Conservation (phyloP, 176 grass and related monocot genomes). For the Aegilops bicornis region DNA sequence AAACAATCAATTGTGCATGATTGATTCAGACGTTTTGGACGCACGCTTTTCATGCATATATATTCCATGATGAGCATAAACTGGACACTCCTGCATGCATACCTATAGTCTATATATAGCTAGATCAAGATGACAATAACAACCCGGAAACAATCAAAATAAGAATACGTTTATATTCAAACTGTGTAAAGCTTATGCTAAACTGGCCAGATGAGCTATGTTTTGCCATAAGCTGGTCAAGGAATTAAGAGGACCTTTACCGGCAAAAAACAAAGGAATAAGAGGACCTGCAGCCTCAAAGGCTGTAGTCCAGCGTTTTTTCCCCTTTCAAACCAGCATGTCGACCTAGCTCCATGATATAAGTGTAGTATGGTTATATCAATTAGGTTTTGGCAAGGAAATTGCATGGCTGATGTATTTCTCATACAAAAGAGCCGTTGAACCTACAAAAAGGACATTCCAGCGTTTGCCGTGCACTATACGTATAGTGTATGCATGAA, state of each 20-base stretch:
- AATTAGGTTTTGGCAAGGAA: neutral
- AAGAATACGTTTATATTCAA: neutral
- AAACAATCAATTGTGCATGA: neutral
- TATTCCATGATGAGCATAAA: neutral
- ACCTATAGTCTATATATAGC: neutral
- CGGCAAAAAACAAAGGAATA: neutral
- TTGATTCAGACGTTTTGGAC: conserved; percentile 2
- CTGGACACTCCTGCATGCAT: neutral
- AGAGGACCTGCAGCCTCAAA: neutral
- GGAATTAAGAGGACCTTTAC: too few relatives aligned
- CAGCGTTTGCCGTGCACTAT: neutral
- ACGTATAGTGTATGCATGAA: neutral
- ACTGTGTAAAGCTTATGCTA: neutral
- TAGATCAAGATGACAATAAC: neutral
- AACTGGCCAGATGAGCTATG: neutral
- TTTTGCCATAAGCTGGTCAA: neutral
- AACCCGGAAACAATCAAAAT: neutral
- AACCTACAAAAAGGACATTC: neutral
- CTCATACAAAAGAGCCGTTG: neutral
- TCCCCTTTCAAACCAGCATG: neutral
- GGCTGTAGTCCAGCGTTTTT: neutral
- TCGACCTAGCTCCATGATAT: neutral
- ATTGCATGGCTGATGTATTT: neutral
- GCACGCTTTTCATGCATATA: neutral
- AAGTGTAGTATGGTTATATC: neutral